These are phyloP conservation scores for Apostasia shenzhenica DNA, from an alignment of 106 monocot genomes.

Conservation along the genomic window DNA sequence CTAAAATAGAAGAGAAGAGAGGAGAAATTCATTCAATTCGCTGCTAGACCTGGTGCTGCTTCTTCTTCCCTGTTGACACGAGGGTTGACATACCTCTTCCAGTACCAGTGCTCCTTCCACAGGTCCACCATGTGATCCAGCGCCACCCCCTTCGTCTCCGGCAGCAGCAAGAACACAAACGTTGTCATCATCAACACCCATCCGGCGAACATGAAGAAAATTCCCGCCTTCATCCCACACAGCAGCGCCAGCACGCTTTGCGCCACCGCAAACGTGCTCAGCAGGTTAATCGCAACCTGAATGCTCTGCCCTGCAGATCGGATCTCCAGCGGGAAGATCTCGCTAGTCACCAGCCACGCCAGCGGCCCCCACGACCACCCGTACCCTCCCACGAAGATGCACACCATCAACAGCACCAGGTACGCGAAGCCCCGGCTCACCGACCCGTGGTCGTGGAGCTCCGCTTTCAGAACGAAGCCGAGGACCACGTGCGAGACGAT, in stretches of 20 bases:
- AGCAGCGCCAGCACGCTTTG: conserved; percentile 56
- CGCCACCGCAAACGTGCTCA: conserved; percentile 25
- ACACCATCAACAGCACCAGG: conserved; percentile 31
- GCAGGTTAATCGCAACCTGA: conserved; percentile 30
- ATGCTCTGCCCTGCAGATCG: conserved; percentile 51
- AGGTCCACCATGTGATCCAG: conserved; percentile 41
- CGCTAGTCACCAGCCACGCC: conserved; percentile 42
- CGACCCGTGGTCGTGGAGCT: not conserved
- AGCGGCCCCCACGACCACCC: conserved; percentile 67
- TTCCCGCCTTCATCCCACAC: conserved; percentile 34
- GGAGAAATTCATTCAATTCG: no score
- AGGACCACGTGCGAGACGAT: not conserved
- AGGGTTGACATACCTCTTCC: conserved; percentile 22
- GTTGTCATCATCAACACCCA: conserved; percentile 50
- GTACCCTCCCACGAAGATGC: conserved; percentile 34
- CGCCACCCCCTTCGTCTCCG: conserved; percentile 57
- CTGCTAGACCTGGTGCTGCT: no score
- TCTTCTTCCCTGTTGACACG: no score
- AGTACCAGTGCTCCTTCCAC: conserved; percentile 63
- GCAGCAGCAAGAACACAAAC: conserved; percentile 40
- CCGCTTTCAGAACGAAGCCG: not conserved
- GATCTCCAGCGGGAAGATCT: conserved; percentile 58
- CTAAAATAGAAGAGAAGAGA: no score
- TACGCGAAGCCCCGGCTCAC: not conserved
- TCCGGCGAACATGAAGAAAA: conserved; percentile 36